Base-by-base conservation (phyloP, 352 stramenopile genomes). In the Lagenidium sp. region DNA sequence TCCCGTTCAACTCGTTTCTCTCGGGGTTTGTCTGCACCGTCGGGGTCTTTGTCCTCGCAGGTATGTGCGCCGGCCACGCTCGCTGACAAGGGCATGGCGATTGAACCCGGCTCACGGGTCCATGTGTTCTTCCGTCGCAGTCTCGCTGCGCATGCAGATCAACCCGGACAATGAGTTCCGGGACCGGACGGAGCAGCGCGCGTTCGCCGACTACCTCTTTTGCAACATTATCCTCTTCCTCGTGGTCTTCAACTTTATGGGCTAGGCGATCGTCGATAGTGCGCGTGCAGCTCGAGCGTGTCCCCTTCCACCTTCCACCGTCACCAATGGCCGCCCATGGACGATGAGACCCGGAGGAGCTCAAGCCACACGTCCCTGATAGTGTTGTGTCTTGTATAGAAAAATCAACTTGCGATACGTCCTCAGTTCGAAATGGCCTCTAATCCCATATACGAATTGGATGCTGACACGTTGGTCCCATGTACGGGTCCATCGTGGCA, bases 211-310 rank as follows among this genome's bases (percentile, higher is more conserved):
- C 62, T 96, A 95, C 56, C 67, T 95, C 36, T 91, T 94, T 50
- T 96, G 85, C 81, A 94, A 93, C 73, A 76, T 95, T 57, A 84
- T 96, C 26, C 75, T 96, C 41, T 96, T 96, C 71, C 73, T 96
- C 32, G 85, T 93, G 36, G 85, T 95, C 35, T 93, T 94, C 63
- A 96, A 96, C 68, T 96, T 96, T 64, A 95, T 96, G 75, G 85
- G 85, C 47, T 96, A 85, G 43, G 35, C 6, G 13, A 2, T 3
- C 20, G 25, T 19, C 18, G 18, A 39, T 21, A 11, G 11, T 44
- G 18, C 21, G 6, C 20, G 4, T 29, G 18, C 20, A 8, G 24
- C 24, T 36, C 16, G 36, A 4, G 24, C 11, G 18, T 1, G 24
- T 25, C 40, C 28, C n/a, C 40, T 22, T n/a, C 40, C 20, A 25